Evolutionary conservation across 2,329 filamentous ascomycete species (phyloP), one percentile per base, ranked within the genome.

Genomic region (Microcyclosporella mali): DNA sequence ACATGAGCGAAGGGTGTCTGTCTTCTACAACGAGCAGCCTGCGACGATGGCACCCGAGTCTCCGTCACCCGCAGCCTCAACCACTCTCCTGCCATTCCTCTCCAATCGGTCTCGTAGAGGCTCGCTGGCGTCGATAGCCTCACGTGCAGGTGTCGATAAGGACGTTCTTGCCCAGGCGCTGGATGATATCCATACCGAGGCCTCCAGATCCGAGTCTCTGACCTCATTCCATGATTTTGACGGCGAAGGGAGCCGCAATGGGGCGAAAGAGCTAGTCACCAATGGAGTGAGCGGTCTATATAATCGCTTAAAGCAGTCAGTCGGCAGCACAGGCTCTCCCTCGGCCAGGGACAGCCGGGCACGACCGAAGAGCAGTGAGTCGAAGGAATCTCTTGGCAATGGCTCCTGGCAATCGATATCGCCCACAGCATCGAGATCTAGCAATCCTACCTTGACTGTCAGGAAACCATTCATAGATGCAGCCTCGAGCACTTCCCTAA

Each of bases 201-300:
- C 89, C n/a, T 94, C 85, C 59, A 85, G 86, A 61, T 85, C 85
- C 27, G 84, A 85, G 50, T 79, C 81, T 27, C 73, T 97, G 36
- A 97, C 90, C 2, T 94, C 88, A 7, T 97, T 97, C 67, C 94
- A 94, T 66, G 89, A 95, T 60, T 89, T 94, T 58, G 85, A 92
- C 50, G 85, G 90, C 64, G 88, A 90, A 3, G 51, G 45, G 28
- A 43, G 41, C 16, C 49, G 55, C 17, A 31, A 50, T 12, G 60
- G 60, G 12, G 52, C 62, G 9, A 65, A 65, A 52, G 63, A 65
- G 52, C 46, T 64, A 25, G 62, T 64, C 41, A 60, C 55, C 42
- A 61, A 55, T 45, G 62, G 63, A 15, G 71, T 97, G 35, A 94
- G 85, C 59, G 88, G 90, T 1, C 70, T 97, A 29, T 97, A 95